Evolutionary conservation across 148 eudicot species (phyloP).

Genomic region (Heliamphora exappendiculata): DNA sequence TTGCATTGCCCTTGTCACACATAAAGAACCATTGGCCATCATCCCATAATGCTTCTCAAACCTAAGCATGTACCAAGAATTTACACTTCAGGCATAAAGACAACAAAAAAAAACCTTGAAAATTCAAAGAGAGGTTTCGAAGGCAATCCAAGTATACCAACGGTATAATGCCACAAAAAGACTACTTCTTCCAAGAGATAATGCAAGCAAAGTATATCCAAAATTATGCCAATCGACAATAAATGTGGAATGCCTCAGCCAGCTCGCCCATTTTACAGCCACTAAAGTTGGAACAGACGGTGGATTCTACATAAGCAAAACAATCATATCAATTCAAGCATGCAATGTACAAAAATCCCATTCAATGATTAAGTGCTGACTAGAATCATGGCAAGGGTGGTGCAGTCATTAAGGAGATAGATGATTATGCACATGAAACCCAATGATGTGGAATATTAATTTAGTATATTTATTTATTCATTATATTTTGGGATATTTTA

Average conservation of each 20-base stretch:
- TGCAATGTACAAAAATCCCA: not conserved
- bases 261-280: slow-evolving; percentile 95
- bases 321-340: slow-evolving; percentile 1
- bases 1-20: slow-evolving; percentile 96
- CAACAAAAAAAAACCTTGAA: not conserved
- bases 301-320: slow-evolving; percentile 56
- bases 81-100: slow-evolving; percentile 12
- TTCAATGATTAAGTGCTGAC: not conserved
- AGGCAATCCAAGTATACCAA: slow-evolving; percentile 43
- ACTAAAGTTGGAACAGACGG: slow-evolving; percentile 76
- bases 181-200: slow-evolving; percentile 90
- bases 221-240: slow-evolving; percentile 97
- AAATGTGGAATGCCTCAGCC: slow-evolving; percentile 64
- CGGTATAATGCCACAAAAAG: slow-evolving; percentile 63
- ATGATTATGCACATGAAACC: no score
- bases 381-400: not conserved
- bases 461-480: no score
- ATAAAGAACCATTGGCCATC: slow-evolving; percentile 86
- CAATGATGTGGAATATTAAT: no score
- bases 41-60: slow-evolving; percentile 82
- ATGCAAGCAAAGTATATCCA: slow-evolving; percentile 83
- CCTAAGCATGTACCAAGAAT: slow-evolving; percentile 29
- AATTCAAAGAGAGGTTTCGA: slow-evolving; percentile 3
- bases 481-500: no score
- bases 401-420: no score